These are phyloP conservation scores for Heliamphora exappendiculata DNA, from an alignment of 148 eudicot species.

Conservation along the genomic window DNA sequence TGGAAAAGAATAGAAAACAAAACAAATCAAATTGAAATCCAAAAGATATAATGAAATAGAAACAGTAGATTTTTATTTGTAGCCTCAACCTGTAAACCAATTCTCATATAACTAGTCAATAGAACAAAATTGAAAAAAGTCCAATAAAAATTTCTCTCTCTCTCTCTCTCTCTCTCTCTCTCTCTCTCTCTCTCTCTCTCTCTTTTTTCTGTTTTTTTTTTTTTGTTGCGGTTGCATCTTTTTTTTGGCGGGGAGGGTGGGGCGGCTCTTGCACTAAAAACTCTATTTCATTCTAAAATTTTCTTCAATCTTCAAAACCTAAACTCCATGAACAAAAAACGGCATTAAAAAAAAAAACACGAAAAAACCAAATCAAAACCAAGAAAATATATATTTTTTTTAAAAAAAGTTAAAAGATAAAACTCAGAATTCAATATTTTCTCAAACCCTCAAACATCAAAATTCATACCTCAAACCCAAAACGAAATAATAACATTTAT, in stretches of 20 bases:
- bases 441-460: neutral
- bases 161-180: neutral
- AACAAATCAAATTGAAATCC: neutral
- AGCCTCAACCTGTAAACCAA: neutral
- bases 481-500: too few species aligned
- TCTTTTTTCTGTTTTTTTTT: too few species aligned
- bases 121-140: neutral
- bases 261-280: neutral
- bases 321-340: neutral
- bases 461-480: too few species aligned
- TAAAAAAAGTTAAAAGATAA: neutral
- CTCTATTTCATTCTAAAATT: neutral
- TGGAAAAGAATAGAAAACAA: neutral
- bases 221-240: too few species aligned
- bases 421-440: neutral
- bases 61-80: neutral
- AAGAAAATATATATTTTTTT: too few species aligned
- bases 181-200: neutral
- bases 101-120: neutral
- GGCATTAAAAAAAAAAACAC: too few species aligned
- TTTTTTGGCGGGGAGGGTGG: too few species aligned
- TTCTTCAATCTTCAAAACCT: neutral
- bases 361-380: too few species aligned
- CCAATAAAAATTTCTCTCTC: neutral
- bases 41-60: neutral